These are phyloP conservation scores for Colletotrichum euphorbiae DNA, from an alignment of 2,329 filamentous ascomycete genomes.

Conservation along the genomic window DNA sequence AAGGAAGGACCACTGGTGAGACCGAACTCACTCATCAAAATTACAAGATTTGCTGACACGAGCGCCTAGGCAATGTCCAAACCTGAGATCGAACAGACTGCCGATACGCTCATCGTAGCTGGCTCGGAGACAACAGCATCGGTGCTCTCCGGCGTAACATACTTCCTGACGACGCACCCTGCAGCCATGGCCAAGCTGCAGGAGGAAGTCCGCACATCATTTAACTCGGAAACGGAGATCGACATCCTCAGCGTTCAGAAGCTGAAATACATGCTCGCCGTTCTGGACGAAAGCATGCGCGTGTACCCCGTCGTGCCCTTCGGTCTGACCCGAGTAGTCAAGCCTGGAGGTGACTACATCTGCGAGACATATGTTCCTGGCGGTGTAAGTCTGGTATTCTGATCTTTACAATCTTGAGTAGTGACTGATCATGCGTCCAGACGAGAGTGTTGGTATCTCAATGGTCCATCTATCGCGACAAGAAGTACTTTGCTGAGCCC, in stretches of 20 bases:
- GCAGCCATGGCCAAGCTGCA: slow-evolving; percentile 47
- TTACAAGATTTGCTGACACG: neutral
- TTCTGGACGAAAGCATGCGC: slow-evolving; percentile 56
- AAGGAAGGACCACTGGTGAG: slow-evolving; percentile 36
- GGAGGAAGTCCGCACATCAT: slow-evolving; percentile 55
- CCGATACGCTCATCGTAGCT: slow-evolving; percentile 46
- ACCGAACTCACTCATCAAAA: rapidly evolving
- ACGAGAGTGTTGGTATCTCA: slow-evolving; percentile 54
- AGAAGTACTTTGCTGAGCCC: slow-evolving; percentile 56
- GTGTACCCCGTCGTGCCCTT: slow-evolving; percentile 46
- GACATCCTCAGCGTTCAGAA: slow-evolving; percentile 45
- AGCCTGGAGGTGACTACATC: slow-evolving; percentile 49
- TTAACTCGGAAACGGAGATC: slow-evolving; percentile 53
- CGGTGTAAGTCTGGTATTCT: slow-evolving; percentile 45
- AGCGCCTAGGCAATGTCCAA: slow-evolving; percentile 30
- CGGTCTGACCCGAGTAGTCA: slow-evolving; percentile 45
- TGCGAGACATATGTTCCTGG: slow-evolving; percentile 48
- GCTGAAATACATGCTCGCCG: slow-evolving; percentile 54
- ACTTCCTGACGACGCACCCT: slow-evolving; percentile 51
- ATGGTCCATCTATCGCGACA: slow-evolving; percentile 37
- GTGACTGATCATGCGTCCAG: neutral
- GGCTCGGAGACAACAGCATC: slow-evolving; percentile 61
- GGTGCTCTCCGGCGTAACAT: slow-evolving; percentile 54
- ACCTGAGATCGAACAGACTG: slow-evolving; percentile 33
- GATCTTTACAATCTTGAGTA: too few relatives aligned